phyloP scores from a whole-genome alignment of 2,329 filamentous ascomycete genomes.

The Anthostomella pinea region DNA sequence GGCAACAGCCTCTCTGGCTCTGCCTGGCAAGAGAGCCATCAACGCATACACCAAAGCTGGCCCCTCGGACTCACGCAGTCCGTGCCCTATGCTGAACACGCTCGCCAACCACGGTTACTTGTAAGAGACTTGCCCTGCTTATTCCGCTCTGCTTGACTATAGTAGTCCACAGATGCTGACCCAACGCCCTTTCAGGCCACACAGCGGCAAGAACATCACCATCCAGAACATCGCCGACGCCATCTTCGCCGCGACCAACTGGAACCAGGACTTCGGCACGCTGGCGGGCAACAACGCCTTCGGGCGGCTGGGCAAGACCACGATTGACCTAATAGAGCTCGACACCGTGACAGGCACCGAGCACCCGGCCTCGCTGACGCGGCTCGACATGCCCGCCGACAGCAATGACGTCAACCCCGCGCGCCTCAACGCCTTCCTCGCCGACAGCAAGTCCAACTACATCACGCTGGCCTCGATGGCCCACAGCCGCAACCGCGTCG shows the following conservation, averaged over 20 bases:
- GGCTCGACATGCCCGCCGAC: conserved; percentile 14
- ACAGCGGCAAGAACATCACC: conserved; percentile 17
- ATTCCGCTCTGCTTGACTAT: background rate
- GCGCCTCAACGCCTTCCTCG: conserved; percentile 14
- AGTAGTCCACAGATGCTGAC: conserved; percentile 2
- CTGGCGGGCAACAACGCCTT: conserved; percentile 7
- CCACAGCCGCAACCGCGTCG: conserved; percentile 15
- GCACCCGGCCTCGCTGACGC: conserved; percentile 18
- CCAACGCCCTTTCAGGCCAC: conserved; percentile 4
- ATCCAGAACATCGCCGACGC: conserved; percentile 11
- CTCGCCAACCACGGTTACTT: conserved; percentile 23
- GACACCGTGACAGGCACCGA: conserved; percentile 12
- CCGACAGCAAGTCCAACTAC: conserved; percentile 13
- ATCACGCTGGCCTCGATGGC: conserved; percentile 15
- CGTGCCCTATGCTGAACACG: conserved; percentile 23
- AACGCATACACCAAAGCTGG: conserved; percentile 16
- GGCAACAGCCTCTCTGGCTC: conserved; percentile 7
- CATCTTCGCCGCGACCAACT: conserved; percentile 13
- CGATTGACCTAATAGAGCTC: conserved; percentile 14
- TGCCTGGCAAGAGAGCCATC: conserved; percentile 9
- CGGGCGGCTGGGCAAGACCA: conserved; percentile 3
- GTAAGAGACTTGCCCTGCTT: conserved; percentile 5
- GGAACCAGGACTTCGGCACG: conserved; percentile 15
- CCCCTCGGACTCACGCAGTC: conserved; percentile 17
- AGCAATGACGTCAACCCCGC: conserved; percentile 11